Percentiles rank a stretch among this genome's conserved stretches.
Conservation (phyloP, 2,329 filamentous ascomycete species). For the Xylaria digitata region DNA sequence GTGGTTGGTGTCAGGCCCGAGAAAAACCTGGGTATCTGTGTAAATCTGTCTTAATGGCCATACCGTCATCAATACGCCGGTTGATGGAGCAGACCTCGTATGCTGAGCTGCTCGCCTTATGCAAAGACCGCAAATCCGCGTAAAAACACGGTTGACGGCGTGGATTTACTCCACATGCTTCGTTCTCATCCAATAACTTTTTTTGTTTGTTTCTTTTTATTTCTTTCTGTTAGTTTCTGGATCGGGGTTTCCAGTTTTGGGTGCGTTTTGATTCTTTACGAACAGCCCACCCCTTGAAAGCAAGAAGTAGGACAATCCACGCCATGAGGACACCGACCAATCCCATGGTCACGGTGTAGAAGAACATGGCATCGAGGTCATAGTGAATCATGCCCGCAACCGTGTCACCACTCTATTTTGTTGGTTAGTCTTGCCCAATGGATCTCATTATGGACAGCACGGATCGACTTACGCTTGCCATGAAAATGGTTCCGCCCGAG, state of each 20-base stretch:
- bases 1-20: slow-evolving; percentile 5
- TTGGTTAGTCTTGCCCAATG: slow-evolving; percentile 25
- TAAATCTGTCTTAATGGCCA: slow-evolving; percentile 20
- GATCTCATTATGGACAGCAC: neutral
- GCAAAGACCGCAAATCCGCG: slow-evolving; percentile 20
- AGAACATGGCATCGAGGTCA: slow-evolving; percentile 88
- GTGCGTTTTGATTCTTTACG: slow-evolving; percentile 55
- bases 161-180: slow-evolving; percentile 7
- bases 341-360: slow-evolving; percentile 89
- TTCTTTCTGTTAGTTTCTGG: slow-evolving; percentile 30
- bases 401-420: slow-evolving; percentile 75
- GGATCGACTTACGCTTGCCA: slow-evolving; percentile 77
- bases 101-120: slow-evolving; percentile 32
- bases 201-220: neutral
- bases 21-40: slow-evolving; percentile 16
- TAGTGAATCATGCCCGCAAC: slow-evolving; percentile 81
- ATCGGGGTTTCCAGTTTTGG: slow-evolving; percentile 37
- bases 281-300: slow-evolving; percentile 88
- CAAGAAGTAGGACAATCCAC: slow-evolving; percentile 80
- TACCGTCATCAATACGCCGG: slow-evolving; percentile 38
- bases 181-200: neutral
- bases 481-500: slow-evolving; percentile 89
- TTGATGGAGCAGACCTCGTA: slow-evolving; percentile 27
- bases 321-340: slow-evolving; percentile 86
- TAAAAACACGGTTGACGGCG: slow-evolving; percentile 3